A percentile compares a stretch with the other conserved stretches of the same genome.
These are phyloP conservation scores for Leucocoprinus leucothites DNA, from an alignment of 768 basidiomycete species.

Conservation along the genomic window DNA sequence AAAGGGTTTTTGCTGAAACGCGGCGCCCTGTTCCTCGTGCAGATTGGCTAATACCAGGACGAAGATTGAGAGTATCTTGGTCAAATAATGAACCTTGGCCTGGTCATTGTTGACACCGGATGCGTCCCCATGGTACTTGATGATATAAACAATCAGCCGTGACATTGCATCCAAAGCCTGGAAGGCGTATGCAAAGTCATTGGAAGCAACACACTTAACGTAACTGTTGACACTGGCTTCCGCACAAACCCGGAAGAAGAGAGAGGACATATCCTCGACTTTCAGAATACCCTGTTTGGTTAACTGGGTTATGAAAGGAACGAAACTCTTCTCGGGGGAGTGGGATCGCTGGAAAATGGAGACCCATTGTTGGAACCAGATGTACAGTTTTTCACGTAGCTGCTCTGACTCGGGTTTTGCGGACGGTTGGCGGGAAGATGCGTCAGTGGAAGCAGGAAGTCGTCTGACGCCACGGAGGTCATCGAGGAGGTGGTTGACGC, in stretches of 20 bases:
- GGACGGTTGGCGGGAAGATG: constrained; percentile 34
- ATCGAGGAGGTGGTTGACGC: constrained; percentile 70
- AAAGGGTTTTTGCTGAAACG: constrained; percentile 97
- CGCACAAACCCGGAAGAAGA: constrained; percentile 98
- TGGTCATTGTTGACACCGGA: constrained; percentile 90
- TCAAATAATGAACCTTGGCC: constrained; percentile 94
- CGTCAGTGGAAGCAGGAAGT: constrained; percentile 31
- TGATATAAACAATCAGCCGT: constrained; percentile 92
- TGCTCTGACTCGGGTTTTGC: constrained; percentile 71
- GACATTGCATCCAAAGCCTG: constrained; percentile 95
- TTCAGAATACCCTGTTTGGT: constrained; percentile 96
- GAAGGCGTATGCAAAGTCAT: constrained; percentile 77
- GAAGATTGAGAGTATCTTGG: constrained; percentile 96
- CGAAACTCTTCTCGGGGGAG: constrained; percentile 91
- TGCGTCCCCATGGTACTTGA: constrained; percentile 99
- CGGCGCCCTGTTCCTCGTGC: constrained; percentile 89
- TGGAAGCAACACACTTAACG: constrained; percentile 66
- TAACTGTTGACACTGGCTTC: constrained; percentile 93
- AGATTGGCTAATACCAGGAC: constrained; percentile 92
- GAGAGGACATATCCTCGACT: constrained; percentile 92
- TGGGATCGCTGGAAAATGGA: constrained; percentile 87
- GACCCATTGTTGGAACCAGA: constrained; percentile 96
- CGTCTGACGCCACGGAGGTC: constrained; percentile 74
- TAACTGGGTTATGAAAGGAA: constrained; percentile 94
- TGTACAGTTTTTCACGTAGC: constrained; percentile 68